A percentile compares a stretch with the other conserved stretches of the same genome.
Evolutionary conservation across 371 early-diverging fungal species (phyloP).

Genomic region (Mucor racemosus): DNA sequence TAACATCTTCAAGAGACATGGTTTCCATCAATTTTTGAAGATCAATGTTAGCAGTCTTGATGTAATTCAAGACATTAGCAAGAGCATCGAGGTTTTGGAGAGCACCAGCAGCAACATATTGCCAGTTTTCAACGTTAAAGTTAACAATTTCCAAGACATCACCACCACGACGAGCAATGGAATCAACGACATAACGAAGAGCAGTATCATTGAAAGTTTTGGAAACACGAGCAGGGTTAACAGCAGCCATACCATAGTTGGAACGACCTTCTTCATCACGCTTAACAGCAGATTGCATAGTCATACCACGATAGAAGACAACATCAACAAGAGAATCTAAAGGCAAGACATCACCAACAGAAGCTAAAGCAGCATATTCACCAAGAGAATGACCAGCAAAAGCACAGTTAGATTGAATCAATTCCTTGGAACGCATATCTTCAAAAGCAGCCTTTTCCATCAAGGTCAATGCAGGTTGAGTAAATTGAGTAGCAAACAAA

Average conservation of each 20-base stretch:
- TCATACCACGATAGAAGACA: constrained; percentile 96
- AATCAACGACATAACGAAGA: constrained; percentile 80
- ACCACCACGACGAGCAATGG: constrained; percentile 78
- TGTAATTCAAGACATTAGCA: constrained; percentile 80
- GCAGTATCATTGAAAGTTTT: constrained; percentile 86
- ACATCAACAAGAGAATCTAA: constrained; percentile 91
- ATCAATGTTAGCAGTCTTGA: constrained; percentile 81
- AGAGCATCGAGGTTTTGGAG: constrained; percentile 81
- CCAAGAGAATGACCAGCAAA: constrained; percentile 98
- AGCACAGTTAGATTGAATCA: constrained; percentile 82
- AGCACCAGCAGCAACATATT: constrained; percentile 95
- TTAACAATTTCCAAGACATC: constrained; percentile 95
- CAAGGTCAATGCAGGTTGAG: constrained; percentile 91
- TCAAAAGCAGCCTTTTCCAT: constrained; percentile 94
- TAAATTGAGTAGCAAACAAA: constrained; percentile 95
- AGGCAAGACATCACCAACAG: constrained; percentile 89
- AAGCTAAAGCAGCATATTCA: constrained; percentile 93
- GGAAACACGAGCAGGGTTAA: constrained; percentile 91
- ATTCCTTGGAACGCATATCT: constrained; percentile 89
- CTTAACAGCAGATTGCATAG: constrained; percentile 94
- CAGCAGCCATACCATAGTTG: constrained; percentile 95
- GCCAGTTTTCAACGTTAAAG: constrained; percentile 96
- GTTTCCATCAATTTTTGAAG: constrained; percentile 85
- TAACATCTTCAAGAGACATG: constrained; percentile 86
- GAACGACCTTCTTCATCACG: constrained; percentile 85